Conservation (phyloP, 148 eudicot species). For the Fagopyrum homotropicum region DNA sequence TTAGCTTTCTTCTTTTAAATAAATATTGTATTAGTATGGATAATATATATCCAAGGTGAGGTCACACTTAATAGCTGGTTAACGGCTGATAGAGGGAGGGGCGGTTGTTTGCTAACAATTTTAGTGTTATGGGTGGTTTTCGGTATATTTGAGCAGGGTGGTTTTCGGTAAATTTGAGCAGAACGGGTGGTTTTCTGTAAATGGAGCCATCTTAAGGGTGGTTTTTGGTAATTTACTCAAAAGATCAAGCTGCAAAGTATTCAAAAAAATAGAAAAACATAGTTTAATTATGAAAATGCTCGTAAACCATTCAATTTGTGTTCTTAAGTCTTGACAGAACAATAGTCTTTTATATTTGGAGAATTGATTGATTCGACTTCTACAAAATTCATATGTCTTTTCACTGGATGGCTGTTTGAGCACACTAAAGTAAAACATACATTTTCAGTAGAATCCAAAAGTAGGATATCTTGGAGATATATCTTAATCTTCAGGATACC, state of each 20-base stretch:
- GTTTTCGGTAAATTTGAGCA: too few species aligned
- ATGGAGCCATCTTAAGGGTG: too few species aligned
- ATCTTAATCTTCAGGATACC: not conserved
- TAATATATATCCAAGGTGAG: too few species aligned
- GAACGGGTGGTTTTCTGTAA: too few species aligned
- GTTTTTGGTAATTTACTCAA: too few species aligned
- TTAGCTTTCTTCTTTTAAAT: too few species aligned
- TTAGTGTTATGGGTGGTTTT: too few species aligned
- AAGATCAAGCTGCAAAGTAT: not conserved
- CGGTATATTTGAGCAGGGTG: too few species aligned
- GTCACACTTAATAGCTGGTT: too few species aligned
- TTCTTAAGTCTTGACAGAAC: not conserved
- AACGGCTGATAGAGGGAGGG: too few species aligned
- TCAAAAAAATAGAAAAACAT: not conserved
- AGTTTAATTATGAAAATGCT: not conserved
- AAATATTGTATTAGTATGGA: too few species aligned
- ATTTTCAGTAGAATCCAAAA: not conserved
- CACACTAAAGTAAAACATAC: not conserved
- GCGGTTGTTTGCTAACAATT: too few species aligned
- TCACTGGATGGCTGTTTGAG: not conserved
- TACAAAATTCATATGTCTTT: not conserved
- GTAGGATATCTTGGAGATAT: not conserved
- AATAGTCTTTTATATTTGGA: not conserved
- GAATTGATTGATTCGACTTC: not conserved
- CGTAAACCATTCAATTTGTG: not conserved